Percentiles rank a stretch among this genome's conserved stretches.
Conservation (phyloP, 2,329 filamentous ascomycete species). For the Aureobasidium sp. region DNA sequence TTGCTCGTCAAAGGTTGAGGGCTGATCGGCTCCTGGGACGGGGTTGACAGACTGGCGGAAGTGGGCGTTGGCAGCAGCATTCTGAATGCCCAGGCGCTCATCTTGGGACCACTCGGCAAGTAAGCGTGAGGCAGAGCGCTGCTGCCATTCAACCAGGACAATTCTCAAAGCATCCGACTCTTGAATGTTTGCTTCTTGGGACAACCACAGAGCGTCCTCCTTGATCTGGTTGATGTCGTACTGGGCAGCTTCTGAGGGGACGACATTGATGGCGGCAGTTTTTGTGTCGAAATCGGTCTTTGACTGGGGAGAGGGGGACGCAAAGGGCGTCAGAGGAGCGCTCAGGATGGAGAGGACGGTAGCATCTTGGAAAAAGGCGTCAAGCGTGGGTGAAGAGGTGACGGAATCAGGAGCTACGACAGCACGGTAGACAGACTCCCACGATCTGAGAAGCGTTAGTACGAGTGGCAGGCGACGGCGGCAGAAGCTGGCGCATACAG, state of each 20-base stretch:
- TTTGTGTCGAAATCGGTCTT: conserved; percentile 72
- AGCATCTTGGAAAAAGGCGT: conserved; percentile 64
- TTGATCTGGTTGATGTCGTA: conserved; percentile 76
- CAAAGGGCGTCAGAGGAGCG: conserved; percentile 62
- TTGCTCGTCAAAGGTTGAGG: conserved; percentile 10
- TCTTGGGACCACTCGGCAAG: conserved; percentile 65
- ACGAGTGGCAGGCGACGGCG: neutral
- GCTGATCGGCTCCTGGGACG: neutral
- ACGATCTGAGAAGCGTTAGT: conserved; percentile 49
- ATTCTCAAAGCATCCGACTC: conserved; percentile 76
- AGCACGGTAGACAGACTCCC: conserved; percentile 50
- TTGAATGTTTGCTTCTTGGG: conserved; percentile 68
- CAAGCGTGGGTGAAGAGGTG: conserved; percentile 45
- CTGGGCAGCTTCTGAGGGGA: conserved; percentile 57
- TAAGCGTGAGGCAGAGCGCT: conserved; percentile 65
- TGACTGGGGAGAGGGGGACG: conserved; percentile 53
- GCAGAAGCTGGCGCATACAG: conserved; percentile 56
- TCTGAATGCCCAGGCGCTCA: conserved; percentile 68
- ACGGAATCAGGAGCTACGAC: conserved; percentile 47
- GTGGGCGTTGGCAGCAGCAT: conserved; percentile 61
- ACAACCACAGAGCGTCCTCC: conserved; percentile 78
- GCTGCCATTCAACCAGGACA: conserved; percentile 76
- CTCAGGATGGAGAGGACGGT: conserved; percentile 63
- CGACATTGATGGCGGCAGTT: conserved; percentile 78
- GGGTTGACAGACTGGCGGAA: conserved; percentile 13